Conservation (phyloP, 345 rosid genomes). For the Ceriops zippeliana region DNA sequence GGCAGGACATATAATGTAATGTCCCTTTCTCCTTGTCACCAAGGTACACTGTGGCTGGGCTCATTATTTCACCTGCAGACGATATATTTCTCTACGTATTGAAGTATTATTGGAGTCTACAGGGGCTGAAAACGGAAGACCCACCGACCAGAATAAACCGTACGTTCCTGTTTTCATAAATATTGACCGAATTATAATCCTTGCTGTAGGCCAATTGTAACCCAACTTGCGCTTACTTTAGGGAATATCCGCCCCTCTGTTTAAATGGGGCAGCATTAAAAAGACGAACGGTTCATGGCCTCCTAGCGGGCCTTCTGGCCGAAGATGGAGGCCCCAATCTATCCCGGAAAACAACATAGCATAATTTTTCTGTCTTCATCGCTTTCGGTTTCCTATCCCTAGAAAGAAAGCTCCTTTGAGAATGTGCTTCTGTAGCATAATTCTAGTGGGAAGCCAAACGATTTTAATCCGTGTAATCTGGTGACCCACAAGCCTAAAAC, state of each 20-base stretch:
- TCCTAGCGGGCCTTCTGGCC: slow-evolving; percentile 2
- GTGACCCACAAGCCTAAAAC: slow-evolving; percentile 1
- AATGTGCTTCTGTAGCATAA: too few relatives aligned
- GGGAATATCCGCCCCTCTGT: background rate
- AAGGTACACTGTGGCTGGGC: too few relatives aligned
- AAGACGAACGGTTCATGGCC: background rate
- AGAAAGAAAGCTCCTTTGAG: too few relatives aligned
- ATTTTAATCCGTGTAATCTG: background rate
- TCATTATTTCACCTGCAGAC: too few relatives aligned
- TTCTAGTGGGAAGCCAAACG: slow-evolving; percentile 12
- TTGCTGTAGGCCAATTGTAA: background rate
- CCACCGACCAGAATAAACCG: background rate
- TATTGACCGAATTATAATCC: background rate
- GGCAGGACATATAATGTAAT: background rate
- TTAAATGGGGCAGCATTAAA: background rate
- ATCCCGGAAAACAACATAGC: background rate
- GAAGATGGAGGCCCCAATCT: background rate
- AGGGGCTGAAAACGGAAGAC: background rate
- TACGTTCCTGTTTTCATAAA: background rate
- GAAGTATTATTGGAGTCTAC: background rate
- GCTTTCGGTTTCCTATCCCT: background rate
- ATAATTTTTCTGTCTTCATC: background rate
- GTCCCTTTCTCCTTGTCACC: background rate
- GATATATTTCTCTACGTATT: too few relatives aligned
- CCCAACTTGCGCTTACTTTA: background rate